Percentiles rank a stretch among this genome's conserved stretches.
Conservation (phyloP, 73 alveolate species). For the Tetrahymena borealis region DNA sequence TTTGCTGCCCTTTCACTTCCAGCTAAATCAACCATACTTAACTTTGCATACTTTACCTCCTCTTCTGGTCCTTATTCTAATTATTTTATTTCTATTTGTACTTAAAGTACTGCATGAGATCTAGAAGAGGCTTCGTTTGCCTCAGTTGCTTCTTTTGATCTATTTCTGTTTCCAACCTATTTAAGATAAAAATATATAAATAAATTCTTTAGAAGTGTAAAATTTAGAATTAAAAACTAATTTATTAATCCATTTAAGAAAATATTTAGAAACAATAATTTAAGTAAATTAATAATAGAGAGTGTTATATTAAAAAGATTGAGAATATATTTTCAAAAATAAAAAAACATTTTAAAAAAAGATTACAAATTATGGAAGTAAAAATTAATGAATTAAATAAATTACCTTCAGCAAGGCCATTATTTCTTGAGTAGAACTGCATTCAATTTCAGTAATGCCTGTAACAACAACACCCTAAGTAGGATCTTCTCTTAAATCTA, state of each 20-base stretch:
- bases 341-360: too few relatives aligned
- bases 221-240: too few relatives aligned
- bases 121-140: conserved; percentile 95
- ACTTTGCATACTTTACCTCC: conserved; percentile 80
- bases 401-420: conserved; percentile 49
- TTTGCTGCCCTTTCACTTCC: conserved; percentile 97
- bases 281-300: too few relatives aligned
- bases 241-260: too few relatives aligned
- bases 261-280: too few relatives aligned
- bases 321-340: too few relatives aligned
- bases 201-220: conserved; percentile 18
- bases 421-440: conserved; percentile 83
- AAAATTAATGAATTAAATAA: neutral
- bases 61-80: conserved; percentile 73
- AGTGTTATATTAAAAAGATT: too few relatives aligned
- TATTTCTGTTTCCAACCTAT: conserved; percentile 87
- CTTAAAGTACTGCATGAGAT: conserved; percentile 89
- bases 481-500: conserved; percentile 94
- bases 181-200: too few relatives aligned
- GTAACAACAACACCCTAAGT: conserved; percentile 78
- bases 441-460: conserved; percentile 84
- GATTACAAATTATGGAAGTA: too few relatives aligned
- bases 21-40: conserved; percentile 92
- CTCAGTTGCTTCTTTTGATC: conserved; percentile 98
- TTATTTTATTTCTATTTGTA: conserved; percentile 75